Evolutionary conservation across 352 stramenopile species (phyloP).

Genomic region (Phytophthora rubi): DNA sequence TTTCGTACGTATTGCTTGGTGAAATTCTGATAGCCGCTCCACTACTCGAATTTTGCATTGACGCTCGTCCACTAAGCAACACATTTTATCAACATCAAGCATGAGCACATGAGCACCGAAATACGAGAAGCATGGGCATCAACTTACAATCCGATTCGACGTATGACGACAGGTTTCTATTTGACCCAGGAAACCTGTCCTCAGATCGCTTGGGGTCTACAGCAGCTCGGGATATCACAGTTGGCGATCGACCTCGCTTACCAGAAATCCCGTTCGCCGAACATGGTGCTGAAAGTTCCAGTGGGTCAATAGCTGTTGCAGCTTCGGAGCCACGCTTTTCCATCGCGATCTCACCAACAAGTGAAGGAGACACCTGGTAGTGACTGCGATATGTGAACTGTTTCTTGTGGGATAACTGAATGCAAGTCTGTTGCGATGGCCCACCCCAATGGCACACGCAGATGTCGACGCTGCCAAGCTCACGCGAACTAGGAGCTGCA

Average conservation of each 20-base stretch:
- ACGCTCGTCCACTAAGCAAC: constrained; percentile 76
- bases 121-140: neutral
- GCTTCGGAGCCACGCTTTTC: constrained; percentile 11
- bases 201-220: constrained; percentile 23
- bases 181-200: constrained; percentile 29
- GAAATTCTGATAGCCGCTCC: constrained; percentile 83
- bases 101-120: neutral
- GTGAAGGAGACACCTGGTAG: constrained; percentile 41
- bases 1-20: constrained; percentile 75
- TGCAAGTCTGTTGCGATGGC: constrained; percentile 28
- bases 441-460: constrained; percentile 57
- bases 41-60: constrained; percentile 91
- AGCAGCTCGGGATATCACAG: constrained; percentile 17
- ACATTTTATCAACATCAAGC: neutral
- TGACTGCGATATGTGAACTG: constrained; percentile 67
- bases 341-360: constrained; percentile 29
- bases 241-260: constrained; percentile 62
- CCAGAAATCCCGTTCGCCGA: constrained; percentile 17
- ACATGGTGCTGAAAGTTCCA: constrained; percentile 19
- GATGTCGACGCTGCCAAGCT: constrained; percentile 59
- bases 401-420: constrained; percentile 57
- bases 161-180: constrained; percentile 63
- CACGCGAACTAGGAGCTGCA: constrained; percentile 52
- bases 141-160: constrained; percentile 73
- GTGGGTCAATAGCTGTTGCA: constrained; percentile 15